Base-by-base conservation (phyloP, 164 flowering plant species). In the Vitis riparia region DNA sequence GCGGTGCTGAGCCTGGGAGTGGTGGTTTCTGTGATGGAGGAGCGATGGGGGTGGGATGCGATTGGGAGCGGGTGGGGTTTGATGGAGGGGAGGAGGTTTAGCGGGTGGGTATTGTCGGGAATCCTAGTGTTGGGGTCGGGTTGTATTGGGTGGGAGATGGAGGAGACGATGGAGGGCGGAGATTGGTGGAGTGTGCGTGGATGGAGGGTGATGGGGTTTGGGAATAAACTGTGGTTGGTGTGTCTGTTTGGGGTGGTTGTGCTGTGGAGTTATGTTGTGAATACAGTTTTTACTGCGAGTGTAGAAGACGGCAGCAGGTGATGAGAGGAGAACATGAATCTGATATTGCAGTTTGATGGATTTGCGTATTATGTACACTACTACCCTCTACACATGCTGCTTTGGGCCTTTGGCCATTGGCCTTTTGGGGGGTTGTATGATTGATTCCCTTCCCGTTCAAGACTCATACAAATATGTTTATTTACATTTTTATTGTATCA, bases 11-110 rank as follows among this genome's bases (percentile, higher is more conserved):
- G 88, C 23, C 32, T 86, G 32, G 90, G 72, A 16, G 51, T 85
- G 77, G 90, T 86, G 68, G 86, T 77, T 11, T 85, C 92, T 64
- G 74, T 85, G 9, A 17, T 72, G 68, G 92, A 88, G 68, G 87
- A 79, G 66, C 69, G 65, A 60, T 65, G 51, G 29, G 90, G 92
- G 17, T 73, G 57, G 60, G 90, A 81, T 7, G 89, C 92, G 8
- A 49, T 88, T 55, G 56, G 68, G 51, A 71, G 49, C 14, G 92
- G 83, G 57, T 82, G 63, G 71, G 63, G 44, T 15, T 29, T 86
- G 74, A 82, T 86, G 87, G 79, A 61, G 58, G 85, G 82, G 57
- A 76, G 75, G 84, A 73, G 84, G 77, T 15, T 72, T 12, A 55
- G 62, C 62, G 89, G 92, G 74, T 85, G 82, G 85, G 59, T 64